Percentiles rank a stretch among this genome's conserved stretches.
phyloP scores from a whole-genome alignment of 2,329 filamentous ascomycete genomes.

The Colletotrichum godetiae region DNA sequence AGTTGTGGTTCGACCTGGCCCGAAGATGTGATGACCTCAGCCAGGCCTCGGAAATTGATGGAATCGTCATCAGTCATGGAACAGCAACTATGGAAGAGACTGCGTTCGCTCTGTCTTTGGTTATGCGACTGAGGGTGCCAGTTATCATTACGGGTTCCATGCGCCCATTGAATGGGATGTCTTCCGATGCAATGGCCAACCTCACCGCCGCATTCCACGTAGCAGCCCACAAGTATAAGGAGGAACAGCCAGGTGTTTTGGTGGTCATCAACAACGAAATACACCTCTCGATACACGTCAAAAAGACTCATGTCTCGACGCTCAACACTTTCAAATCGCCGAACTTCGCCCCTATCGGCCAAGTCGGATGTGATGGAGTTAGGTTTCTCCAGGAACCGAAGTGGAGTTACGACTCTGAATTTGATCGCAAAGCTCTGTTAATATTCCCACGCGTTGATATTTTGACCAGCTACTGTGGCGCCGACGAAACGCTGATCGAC shows the following conservation, averaged over 20 bases:
- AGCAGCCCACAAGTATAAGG: background rate
- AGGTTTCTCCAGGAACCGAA: background rate
- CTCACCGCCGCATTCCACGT: conserved; percentile 16
- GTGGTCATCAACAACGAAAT: conserved; percentile 21
- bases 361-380: background rate
- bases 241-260: background rate
- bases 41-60: background rate
- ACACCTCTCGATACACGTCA: conserved; percentile 1
- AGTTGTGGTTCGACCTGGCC: conserved; percentile 2
- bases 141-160: conserved; percentile 17
- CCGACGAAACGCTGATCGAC: background rate
- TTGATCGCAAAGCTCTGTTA: no score
- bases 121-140: background rate
- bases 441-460: conserved; percentile 17
- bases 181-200: conserved; percentile 22
- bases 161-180: conserved; percentile 8
- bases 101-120: conserved; percentile 8
- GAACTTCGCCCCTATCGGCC: background rate
- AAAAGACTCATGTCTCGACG: conserved; percentile 16
- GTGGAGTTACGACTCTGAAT: no score
- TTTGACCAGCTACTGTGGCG: conserved; percentile 10
- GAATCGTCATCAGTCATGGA: conserved; percentile 21
- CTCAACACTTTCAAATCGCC: conserved; percentile 17
- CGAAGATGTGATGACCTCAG: background rate
- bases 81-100: conserved; percentile 27